Evolutionary conservation across 177 flowering plant species (phyloP).

Genomic region (Vitis hybrid): DNA sequence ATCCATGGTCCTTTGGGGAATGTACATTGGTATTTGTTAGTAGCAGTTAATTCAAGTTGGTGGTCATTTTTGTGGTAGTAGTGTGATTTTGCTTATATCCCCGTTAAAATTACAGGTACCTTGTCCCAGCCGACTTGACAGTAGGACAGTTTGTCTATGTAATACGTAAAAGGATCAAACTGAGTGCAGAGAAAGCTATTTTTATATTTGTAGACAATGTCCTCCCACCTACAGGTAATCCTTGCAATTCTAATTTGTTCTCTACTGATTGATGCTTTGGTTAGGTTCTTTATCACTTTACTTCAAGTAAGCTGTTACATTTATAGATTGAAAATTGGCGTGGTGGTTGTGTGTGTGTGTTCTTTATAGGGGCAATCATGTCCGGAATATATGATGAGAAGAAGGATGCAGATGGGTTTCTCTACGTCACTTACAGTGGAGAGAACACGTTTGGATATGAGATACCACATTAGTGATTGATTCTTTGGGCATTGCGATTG

Average conservation of each 20-base stretch:
- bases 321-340: background rate
- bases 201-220: constrained; percentile 75
- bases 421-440: constrained; percentile 86
- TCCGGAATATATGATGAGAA: constrained; percentile 81
- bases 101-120: constrained; percentile 50
- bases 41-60: too few species aligned
- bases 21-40: too few species aligned
- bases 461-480: constrained; percentile 13
- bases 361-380: constrained; percentile 60
- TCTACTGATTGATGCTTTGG: background rate
- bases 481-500: background rate
- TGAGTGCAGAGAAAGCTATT: constrained; percentile 83
- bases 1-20: too few species aligned
- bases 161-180: constrained; percentile 76
- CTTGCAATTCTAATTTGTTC: background rate
- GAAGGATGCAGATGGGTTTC: constrained; percentile 87
- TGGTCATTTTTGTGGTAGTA: too few species aligned
- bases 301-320: background rate
- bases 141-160: constrained; percentile 87
- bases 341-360: too few species aligned
- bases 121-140: constrained; percentile 81
- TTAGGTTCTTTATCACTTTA: background rate
- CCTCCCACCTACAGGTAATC: constrained; percentile 71
- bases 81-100: background rate
- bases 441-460: constrained; percentile 74